phyloP scores from a whole-genome alignment of 2,329 filamentous ascomycete genomes.

The Talaromyces sp. region DNA sequence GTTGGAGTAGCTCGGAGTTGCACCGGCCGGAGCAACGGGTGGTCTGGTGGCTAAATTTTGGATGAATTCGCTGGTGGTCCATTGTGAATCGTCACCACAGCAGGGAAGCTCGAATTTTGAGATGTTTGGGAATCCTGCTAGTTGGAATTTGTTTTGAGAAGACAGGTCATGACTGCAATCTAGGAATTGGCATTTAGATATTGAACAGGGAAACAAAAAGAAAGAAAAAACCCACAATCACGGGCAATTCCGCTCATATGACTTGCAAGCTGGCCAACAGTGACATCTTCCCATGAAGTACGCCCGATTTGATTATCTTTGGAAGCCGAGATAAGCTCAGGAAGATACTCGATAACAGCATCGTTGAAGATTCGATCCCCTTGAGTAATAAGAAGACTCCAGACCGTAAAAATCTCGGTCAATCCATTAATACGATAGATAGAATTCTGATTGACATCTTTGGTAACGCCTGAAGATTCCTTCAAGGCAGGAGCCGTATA shows the following conservation, averaged over 20 bases:
- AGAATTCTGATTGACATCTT: neutral
- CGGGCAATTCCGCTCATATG: constrained; percentile 17
- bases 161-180: neutral
- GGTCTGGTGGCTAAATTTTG: neutral
- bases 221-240: constrained; percentile 12
- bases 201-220: constrained; percentile 1
- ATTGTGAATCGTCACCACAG: neutral
- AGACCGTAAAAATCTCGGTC: neutral
- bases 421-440: neutral
- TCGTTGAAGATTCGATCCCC: constrained; percentile 24
- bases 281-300: constrained; percentile 15
- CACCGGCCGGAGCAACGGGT: constrained; percentile 15
- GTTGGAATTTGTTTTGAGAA: neutral
- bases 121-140: neutral
- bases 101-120: neutral
- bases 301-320: neutral
- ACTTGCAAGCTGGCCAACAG: constrained; percentile 18
- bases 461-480: neutral
- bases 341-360: constrained; percentile 35
- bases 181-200: neutral
- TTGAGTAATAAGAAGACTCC: neutral
- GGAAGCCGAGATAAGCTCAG: constrained; percentile 23
- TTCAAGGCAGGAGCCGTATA: neutral
- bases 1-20: constrained; percentile 36
- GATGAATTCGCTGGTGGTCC: neutral